Conservation (phyloP, 305 asterid genomes). For the Solanum aculeatissimum region DNA sequence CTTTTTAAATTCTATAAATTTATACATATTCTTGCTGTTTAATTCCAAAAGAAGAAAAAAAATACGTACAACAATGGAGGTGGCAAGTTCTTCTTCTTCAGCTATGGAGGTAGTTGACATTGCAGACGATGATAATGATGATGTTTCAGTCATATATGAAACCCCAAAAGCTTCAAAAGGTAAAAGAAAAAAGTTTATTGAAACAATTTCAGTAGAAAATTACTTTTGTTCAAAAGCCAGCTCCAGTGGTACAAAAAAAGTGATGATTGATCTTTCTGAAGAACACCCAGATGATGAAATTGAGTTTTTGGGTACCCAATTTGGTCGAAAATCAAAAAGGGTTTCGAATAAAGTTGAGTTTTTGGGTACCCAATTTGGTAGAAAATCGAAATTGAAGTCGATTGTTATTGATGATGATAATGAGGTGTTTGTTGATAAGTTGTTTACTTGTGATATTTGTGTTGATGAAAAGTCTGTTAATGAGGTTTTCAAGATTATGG, state of each 20-base stretch:
- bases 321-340: not conserved
- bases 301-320: not conserved
- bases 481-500: conserved; percentile 20
- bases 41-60: not conserved
- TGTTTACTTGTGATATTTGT: conserved; percentile 51
- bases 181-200: not conserved
- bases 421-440: not conserved
- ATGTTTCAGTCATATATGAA: not conserved
- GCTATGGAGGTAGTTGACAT: not conserved
- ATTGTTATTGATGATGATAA: not conserved
- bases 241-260: not conserved
- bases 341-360: not conserved
- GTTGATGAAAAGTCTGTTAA: conserved; percentile 28
- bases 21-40: not conserved
- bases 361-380: not conserved
- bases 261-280: not conserved
- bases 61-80: not conserved
- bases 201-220: not conserved
- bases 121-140: not conserved
- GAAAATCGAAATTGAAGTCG: not conserved
- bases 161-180: not conserved
- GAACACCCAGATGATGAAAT: not conserved
- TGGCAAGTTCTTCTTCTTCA: not conserved
- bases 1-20: not conserved
- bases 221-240: not conserved